Base-by-base conservation (phyloP, 768 basidiomycete genomes). In the Russula earlei region DNA sequence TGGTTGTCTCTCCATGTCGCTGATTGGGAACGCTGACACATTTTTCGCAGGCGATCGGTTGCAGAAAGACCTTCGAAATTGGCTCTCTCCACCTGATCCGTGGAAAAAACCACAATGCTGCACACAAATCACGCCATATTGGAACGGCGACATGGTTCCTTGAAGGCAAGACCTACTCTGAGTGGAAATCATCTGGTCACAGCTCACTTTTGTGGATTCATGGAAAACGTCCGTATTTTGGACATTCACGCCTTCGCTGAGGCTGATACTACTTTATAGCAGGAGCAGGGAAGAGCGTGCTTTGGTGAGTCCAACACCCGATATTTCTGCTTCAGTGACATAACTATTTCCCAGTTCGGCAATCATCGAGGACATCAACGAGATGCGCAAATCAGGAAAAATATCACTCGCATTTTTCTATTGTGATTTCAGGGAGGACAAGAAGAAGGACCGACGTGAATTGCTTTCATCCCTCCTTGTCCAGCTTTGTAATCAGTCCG, bases 71-170 rank as follows among this genome's bases (percentile, higher is more conserved):
- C 4, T 38, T 29, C 36, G 24, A 37, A 37, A 20, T 5, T 54
- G 52, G 52, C 25, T 53, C 0, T 14, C 34, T 15, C 43, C 52
- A 4, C 34, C 43, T 5, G 43, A 53, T 44, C 43, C 44, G 9
- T 44, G 41, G 31, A 9, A 25, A n/a, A 25, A 44, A 36, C 10
- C 51, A 52, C 22, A 37, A 52, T 5, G 12, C 25, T 11, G 42
- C 44, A 2, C n/a, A 9, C 11, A 24, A 45, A 20, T 19, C 19
- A 12, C 44, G 15, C 43, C 41, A 45, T 12, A 20, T 5, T 4
- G 52, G 52, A 27, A 53, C 34, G 2, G 24, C 52, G n/a, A 27
- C 17, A 27, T 53, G 52, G 52, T 53, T 53, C 25, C 11, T 45
- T n/a, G 4, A 27, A 5, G 34, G 43, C 7, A 14, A 45, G 2